phyloP scores from a whole-genome alignment of 2,329 filamentous ascomycete species.

The Colletotrichum gigasporum region DNA sequence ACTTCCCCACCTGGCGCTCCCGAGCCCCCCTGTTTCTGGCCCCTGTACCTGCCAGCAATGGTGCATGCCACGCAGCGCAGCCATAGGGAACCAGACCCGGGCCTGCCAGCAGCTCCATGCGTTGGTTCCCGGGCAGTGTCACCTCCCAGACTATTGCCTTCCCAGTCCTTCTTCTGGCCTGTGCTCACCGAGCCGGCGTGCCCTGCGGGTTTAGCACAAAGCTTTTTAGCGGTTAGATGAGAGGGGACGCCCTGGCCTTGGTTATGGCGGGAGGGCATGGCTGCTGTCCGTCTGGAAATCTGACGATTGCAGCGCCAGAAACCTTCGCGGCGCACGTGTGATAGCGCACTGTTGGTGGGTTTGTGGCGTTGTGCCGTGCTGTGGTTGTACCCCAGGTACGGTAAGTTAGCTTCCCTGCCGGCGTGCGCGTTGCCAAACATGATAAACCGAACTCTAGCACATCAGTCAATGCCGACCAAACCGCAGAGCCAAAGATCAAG shows the following conservation, averaged over 20 bases:
- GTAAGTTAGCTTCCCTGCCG: too few relatives aligned
- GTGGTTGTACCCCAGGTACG: neutral
- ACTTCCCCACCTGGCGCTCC: constrained; percentile 19
- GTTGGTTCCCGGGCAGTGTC: constrained; percentile 14
- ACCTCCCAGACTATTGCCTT: neutral
- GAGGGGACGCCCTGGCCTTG: neutral
- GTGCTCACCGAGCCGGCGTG: constrained; percentile 11
- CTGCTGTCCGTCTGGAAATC: too few relatives aligned
- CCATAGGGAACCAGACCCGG: constrained; percentile 1
- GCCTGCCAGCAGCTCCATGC: constrained; percentile 1
- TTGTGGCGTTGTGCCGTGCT: neutral
- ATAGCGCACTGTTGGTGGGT: too few relatives aligned
- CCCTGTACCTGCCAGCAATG: constrained; percentile 17
- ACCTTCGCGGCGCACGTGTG: too few relatives aligned
- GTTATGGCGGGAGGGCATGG: too few relatives aligned
- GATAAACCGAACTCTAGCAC: neutral
- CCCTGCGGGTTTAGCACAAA: neutral
- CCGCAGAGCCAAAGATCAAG: neutral
- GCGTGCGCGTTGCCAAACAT: neutral
- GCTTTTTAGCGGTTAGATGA: too few relatives aligned
- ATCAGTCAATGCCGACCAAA: neutral
- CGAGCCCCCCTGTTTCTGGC: constrained; percentile 12
- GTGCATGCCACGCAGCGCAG: constrained; percentile 8
- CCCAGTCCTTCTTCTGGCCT: neutral
- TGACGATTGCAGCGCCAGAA: too few relatives aligned